These are phyloP conservation scores for Alternaria sp. DNA, from an alignment of 2,329 filamentous ascomycete species.

Conservation along the genomic window DNA sequence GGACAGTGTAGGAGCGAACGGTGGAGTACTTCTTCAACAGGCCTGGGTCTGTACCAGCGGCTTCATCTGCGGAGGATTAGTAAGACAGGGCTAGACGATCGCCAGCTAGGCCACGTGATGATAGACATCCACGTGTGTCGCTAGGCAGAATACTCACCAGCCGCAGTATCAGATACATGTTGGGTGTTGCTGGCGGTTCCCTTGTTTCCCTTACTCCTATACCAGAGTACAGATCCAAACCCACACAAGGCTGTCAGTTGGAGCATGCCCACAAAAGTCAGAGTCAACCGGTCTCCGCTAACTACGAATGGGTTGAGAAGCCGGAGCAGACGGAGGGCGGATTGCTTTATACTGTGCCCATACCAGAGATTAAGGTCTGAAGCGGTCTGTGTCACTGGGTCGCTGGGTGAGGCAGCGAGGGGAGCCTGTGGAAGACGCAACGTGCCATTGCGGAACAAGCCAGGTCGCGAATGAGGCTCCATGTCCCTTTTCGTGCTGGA, in stretches of 20 bases:
- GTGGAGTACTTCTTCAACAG: conserved; percentile 79
- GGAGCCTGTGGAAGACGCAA: conserved; percentile 46
- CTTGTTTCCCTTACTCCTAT: conserved; percentile 34
- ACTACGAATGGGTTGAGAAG: conserved; percentile 33
- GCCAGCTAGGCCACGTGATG: conserved; percentile 14
- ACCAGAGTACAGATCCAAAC: conserved; percentile 44
- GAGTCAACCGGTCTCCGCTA: conserved; percentile 20
- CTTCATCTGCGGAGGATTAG: conserved; percentile 41
- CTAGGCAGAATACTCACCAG: conserved; percentile 33
- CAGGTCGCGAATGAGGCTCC: conserved; percentile 46
- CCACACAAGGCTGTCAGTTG: conserved; percentile 47
- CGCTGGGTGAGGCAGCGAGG: conserved; percentile 32
- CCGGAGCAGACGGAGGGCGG: conserved; percentile 24
- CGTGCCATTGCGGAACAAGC: conserved; percentile 39
- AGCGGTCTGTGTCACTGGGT: conserved; percentile 33
- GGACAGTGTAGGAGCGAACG: conserved; percentile 74
- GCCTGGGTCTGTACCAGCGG: conserved; percentile 72
- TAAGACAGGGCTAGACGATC: background rate
- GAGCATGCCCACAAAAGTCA: conserved; percentile 47
- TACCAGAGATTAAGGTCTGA: conserved; percentile 30
- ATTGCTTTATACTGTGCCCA: conserved; percentile 36
- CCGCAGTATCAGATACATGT: conserved; percentile 26
- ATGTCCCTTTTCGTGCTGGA: conserved; percentile 39
- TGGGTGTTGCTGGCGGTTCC: conserved; percentile 23
- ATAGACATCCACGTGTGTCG: conserved; percentile 1